Conservation (phyloP, 2,329 filamentous ascomycete genomes). For the Pseudopithomyces chartarum region DNA sequence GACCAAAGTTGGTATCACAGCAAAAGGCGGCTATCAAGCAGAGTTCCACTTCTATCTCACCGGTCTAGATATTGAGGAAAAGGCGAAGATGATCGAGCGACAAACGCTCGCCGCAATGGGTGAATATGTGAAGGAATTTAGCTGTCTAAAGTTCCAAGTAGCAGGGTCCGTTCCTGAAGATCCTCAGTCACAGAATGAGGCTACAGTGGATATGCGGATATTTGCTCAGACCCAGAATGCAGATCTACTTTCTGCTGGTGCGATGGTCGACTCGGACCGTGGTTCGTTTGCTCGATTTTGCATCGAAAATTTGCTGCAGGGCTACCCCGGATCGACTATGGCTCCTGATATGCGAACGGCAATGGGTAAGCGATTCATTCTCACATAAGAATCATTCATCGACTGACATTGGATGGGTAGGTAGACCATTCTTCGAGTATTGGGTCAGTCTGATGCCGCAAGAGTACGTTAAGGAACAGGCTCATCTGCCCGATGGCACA, state of each 20-base stretch:
- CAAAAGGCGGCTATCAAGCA: constrained; percentile 51
- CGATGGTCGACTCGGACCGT: constrained; percentile 21
- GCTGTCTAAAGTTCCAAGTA: constrained; percentile 47
- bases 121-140: constrained; percentile 44
- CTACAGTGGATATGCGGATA: constrained; percentile 32
- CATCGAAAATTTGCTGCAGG: constrained; percentile 25
- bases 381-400: too few relatives aligned
- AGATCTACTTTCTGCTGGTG: constrained; percentile 20
- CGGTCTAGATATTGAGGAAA: constrained; percentile 52
- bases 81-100: constrained; percentile 49
- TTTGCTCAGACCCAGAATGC: constrained; percentile 28
- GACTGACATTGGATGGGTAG: too few relatives aligned
- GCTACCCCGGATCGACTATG: constrained; percentile 28
- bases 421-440: constrained; percentile 26
- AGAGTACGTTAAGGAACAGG: constrained; percentile 18
- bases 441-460: constrained; percentile 26
- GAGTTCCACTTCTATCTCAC: constrained; percentile 52
- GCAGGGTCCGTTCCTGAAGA: constrained; percentile 21
- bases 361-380: constrained; percentile 22
- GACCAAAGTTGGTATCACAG: constrained; percentile 51
- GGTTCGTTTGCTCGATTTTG: constrained; percentile 27
- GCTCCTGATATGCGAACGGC: constrained; percentile 29
- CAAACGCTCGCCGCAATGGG: constrained; percentile 40
- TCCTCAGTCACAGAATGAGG: constrained; percentile 26
- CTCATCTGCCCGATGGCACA: constrained; percentile 20